Base-by-base conservation (phyloP, 768 basidiomycete genomes). In the Amyloporia xantha region DNA sequence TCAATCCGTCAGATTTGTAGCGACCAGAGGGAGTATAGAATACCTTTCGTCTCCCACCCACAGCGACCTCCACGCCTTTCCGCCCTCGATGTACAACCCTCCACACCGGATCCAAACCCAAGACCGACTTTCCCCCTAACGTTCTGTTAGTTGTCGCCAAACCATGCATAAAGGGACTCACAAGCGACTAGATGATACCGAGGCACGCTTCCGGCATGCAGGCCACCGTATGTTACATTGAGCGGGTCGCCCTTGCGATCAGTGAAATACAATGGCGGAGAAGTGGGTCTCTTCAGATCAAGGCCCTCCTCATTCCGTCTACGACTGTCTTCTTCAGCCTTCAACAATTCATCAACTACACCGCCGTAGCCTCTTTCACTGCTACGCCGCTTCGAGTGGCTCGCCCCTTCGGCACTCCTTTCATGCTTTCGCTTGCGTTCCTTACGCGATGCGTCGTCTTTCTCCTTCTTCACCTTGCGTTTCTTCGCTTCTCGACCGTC, bases 201-300 rank as follows among this genome's bases (percentile, higher is more conserved):
- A 13, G 87, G 85, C 21, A 87, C 65, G 55, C 84, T 77, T 13
- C 81, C 73, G 24, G 74, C 61, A 58, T 86, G 71, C 26, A 85
- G 57, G 2, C 78, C 68, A n/a, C 84, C 86, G 56, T 85, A 89
- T 37, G 73, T 73, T 26, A 86, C 64, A 59, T 85, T 88, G 46
- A 81, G 66, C 38, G 64, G 52, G 62, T 90, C 87, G 2, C 85
- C 86, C 56, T 75, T 78, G 43, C 74, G 71, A 61, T 89, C 86
- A 11, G 78, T 79, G 60, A 75, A 86, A 65, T 77, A 88, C 7
- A 66, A 50, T 26, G 60, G 62, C 24, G 61, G 36, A 28, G 51
- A 47, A 24, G 42, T 51, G 33, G 27, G 24, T 24, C 59, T 62
- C 54, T 57, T 54, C 47, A 54, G 56, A 35, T 51, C 54, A 26